These are phyloP conservation scores for Suhomyces xylopsoci DNA, from an alignment of 805 yeast species.

Conservation along the genomic window DNA sequence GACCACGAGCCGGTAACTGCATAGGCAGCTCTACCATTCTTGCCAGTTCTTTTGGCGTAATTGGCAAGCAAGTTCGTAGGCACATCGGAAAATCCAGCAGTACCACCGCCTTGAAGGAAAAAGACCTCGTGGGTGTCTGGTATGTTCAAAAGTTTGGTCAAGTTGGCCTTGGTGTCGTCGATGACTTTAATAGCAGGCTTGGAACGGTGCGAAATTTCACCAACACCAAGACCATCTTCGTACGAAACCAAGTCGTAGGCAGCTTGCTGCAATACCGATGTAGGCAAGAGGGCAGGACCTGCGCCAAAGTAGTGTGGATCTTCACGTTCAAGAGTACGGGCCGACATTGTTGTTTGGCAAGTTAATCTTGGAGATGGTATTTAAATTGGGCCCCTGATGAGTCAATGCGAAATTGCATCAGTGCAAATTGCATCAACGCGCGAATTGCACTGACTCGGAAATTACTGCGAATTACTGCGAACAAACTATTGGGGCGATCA, in stretches of 20 bases:
- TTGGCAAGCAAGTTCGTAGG: conserved; percentile 80
- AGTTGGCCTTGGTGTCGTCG: conserved; percentile 67
- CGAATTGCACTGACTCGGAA: background rate
- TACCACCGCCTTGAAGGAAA: conserved; percentile 97
- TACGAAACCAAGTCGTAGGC: conserved; percentile 78
- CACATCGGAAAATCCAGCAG: conserved; percentile 88
- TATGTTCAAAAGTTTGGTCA: conserved; percentile 61
- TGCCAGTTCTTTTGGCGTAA: conserved; percentile 67
- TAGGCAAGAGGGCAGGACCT: conserved; percentile 95
- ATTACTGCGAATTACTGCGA: background rate
- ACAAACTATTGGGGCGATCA: too few relatives aligned
- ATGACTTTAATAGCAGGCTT: conserved; percentile 75
- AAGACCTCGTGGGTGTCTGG: conserved; percentile 94
- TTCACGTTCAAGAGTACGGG: conserved; percentile 50
- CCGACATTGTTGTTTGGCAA: background rate
- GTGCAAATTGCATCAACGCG: too few relatives aligned
- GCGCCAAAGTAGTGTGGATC: conserved; percentile 91
- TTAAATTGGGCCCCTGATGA: background rate
- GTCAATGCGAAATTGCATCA: background rate
- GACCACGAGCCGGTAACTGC: conserved; percentile 95
- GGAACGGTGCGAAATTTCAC: conserved; percentile 96
- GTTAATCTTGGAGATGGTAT: background rate
- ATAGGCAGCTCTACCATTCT: conserved; percentile 78
- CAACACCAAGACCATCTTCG: conserved; percentile 79
- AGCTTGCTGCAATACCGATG: conserved; percentile 80